Base-by-base conservation (phyloP, 345 rosid species). In the Pugionium dolabratum region DNA sequence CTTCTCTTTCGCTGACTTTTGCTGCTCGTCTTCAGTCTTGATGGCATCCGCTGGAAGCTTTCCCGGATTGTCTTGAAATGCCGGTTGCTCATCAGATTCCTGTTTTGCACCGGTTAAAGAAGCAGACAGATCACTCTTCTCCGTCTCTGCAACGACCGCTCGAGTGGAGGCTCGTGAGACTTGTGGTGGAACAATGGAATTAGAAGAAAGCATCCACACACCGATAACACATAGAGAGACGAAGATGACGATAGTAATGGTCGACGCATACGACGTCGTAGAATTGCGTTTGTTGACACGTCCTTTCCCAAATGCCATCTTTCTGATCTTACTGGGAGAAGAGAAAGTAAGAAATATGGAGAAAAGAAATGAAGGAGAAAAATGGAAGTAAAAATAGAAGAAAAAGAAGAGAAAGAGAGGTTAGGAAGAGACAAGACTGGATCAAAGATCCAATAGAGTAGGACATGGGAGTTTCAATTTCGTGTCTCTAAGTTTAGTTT, bases 1-100 rank as follows among this genome's bases (percentile, higher is more conserved):
- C 90, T 65, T 73, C 31, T 73, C 76, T 59, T 66, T 59, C 2
- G 37, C 41, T 45, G 62, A 59, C 62, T 73, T 73, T 6, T 56
- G 29, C 4, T 73, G 72, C 9, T 73, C 72, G 7, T 59, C 72
- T 35, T 86, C 97, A 0, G 93, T 67, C 75, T 86, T 83, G n/a
- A 93, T 75, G 26, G 96, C 97, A 65, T 93, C 98, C 1, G 72
- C 85, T 2, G 98, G 97, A 30, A 93, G 91, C 52, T 84, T 80
- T 0, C 96, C 97, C 0, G 94, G 98, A 54, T 87, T 93, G 71
- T 93, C 97, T 59, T 87, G 87, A 47, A 72, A 87, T 3, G 77
- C 78, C 0, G 82, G 71, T 25, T 62, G 63, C 47, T 63, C 73
- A 5, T 74, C 79, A 31, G 75, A 59, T 54, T 79, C 76, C 7